A percentile compares a stretch with the other conserved stretches of the same genome.
These are phyloP conservation scores for Udeniomyces megalosporus DNA, from an alignment of 768 basidiomycete species.

Conservation along the genomic window DNA sequence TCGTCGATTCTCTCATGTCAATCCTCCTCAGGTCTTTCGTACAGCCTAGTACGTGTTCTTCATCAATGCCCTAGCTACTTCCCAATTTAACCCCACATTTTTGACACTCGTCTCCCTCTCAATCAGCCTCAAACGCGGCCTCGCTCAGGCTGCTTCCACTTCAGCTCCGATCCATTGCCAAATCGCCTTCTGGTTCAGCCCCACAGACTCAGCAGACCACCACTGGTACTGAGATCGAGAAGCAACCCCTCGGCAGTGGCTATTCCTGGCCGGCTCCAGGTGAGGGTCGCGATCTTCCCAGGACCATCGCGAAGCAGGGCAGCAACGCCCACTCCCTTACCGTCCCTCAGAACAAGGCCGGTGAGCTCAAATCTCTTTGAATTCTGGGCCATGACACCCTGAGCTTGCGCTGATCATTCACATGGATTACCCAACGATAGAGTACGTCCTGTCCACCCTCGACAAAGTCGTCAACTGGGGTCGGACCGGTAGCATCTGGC, in stretches of 20 bases:
- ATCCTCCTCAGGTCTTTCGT: no score
- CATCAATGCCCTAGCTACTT: no score
- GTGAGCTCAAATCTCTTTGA: constrained; percentile 30
- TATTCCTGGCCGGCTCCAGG: neutral
- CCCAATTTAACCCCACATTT: no score
- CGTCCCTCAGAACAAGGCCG: constrained; percentile 76
- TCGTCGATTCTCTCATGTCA: no score
- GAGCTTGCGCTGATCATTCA: neutral
- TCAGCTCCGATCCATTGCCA: neutral
- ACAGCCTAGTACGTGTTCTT: no score
- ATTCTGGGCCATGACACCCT: neutral
- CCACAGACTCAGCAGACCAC: neutral
- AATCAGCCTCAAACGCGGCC: no score
- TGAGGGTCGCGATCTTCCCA: neutral
- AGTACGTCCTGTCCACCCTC: constrained; percentile 88
- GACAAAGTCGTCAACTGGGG: constrained; percentile 98
- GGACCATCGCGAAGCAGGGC: constrained; percentile 47
- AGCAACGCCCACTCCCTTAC: constrained; percentile 75
- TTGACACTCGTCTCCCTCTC: no score
- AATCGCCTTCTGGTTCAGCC: neutral
- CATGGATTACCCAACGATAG: constrained; percentile 31
- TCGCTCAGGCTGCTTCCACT: no score
- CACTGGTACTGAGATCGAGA: neutral
- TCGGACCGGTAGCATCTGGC: constrained; percentile 96
- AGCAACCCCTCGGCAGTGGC: no score